phyloP scores from a whole-genome alignment of 2,329 filamentous ascomycete genomes.

The Pleomassaria siparia region DNA sequence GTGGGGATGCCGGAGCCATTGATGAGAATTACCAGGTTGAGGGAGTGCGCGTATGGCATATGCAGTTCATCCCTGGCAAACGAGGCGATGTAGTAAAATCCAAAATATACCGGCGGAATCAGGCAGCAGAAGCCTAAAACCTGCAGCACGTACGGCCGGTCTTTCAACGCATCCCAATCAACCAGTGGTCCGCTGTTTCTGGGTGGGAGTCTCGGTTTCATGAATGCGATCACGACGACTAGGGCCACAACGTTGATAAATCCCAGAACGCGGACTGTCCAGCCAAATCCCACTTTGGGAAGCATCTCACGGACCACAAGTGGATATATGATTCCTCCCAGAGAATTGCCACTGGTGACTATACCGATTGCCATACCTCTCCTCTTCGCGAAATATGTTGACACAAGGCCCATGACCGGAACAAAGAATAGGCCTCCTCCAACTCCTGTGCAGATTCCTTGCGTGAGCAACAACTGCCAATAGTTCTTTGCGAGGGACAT shows the following conservation, averaged over 20 bases:
- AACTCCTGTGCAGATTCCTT: conserved; percentile 35
- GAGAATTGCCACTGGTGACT: conserved; percentile 59
- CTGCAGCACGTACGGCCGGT: conserved; percentile 57
- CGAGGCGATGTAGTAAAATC: conserved; percentile 57
- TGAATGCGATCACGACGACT: conserved; percentile 39
- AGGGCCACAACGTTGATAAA: conserved; percentile 48
- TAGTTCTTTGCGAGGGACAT: conserved; percentile 51
- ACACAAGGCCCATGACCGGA: conserved; percentile 33
- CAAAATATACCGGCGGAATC: conserved; percentile 58
- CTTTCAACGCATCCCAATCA: conserved; percentile 60
- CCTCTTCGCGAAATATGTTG: conserved; percentile 60
- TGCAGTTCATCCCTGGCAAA: conserved; percentile 44
- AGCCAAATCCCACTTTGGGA: conserved; percentile 35
- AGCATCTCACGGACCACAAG: conserved; percentile 54
- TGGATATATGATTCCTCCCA: conserved; percentile 65
- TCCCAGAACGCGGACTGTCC: conserved; percentile 44
- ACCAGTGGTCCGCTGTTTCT: conserved; percentile 55
- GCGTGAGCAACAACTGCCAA: conserved; percentile 47
- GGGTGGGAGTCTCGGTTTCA: conserved; percentile 52
- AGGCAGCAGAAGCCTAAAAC: conserved; percentile 48
- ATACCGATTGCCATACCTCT: conserved; percentile 61
- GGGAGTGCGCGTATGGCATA: conserved; percentile 54
- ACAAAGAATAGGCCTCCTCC: conserved; percentile 35
- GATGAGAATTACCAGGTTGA: conserved; percentile 58
- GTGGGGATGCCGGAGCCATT: conserved; percentile 59